phyloP scores from a whole-genome alignment of 495 filamentous ascomycete genomes.

The Polyplosphaeria fusca region DNA sequence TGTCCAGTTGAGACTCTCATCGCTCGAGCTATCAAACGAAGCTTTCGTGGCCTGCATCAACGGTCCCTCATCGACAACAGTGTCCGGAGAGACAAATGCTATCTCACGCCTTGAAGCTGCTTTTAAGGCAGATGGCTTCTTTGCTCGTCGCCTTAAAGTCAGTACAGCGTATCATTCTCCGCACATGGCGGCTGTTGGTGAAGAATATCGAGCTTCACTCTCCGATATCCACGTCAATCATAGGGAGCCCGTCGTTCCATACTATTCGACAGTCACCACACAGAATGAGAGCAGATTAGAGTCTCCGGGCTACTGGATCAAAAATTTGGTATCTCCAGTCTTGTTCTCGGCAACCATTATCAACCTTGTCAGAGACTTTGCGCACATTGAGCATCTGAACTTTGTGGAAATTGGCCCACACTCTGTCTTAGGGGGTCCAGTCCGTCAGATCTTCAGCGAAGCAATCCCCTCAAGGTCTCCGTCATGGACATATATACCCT shows the following conservation, averaged over 20 bases:
- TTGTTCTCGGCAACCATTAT: conserved; percentile 47
- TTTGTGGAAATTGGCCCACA: conserved; percentile 23
- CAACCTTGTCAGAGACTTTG: not conserved
- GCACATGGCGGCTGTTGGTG: conserved; percentile 35
- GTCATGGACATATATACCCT: not conserved
- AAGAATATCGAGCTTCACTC: conserved; percentile 22
- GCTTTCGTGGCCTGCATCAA: conserved; percentile 10
- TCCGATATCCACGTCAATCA: no score
- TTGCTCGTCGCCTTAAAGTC: conserved; percentile 35
- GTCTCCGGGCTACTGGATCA: conserved; percentile 18
- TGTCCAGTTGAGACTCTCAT: not conserved
- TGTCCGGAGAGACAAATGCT: conserved; percentile 1
- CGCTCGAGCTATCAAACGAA: not conserved
- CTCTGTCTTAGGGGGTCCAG: conserved; percentile 2
- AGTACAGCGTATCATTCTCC: conserved; percentile 41
- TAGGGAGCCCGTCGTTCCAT: conserved; percentile 9
- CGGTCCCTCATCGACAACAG: not conserved
- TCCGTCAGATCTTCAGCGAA: not conserved
- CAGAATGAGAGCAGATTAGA: conserved; percentile 22
- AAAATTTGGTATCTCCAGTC: conserved; percentile 33
- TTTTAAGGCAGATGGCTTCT: conserved; percentile 11
- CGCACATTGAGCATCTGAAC: not conserved
- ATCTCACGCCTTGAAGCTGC: not conserved
- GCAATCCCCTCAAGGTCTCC: not conserved
- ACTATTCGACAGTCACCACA: conserved; percentile 34